These are phyloP conservation scores for Avena eriantha DNA, from an alignment of 176 grass and related monocot genomes.

Conservation along the genomic window DNA sequence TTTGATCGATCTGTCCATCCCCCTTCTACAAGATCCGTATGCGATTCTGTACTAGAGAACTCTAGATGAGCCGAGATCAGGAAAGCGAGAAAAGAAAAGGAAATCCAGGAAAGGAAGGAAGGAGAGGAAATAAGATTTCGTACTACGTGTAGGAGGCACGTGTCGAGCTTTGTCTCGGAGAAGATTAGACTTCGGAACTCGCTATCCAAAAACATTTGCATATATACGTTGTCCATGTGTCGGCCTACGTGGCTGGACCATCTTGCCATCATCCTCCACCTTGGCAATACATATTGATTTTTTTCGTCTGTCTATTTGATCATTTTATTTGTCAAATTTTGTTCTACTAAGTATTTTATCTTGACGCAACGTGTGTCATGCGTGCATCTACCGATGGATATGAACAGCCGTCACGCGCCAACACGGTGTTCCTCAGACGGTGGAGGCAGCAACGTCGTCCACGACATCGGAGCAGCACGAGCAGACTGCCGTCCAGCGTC, in stretches of 20 bases:
- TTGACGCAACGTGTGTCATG: too few relatives aligned
- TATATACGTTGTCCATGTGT: background rate
- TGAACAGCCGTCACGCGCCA: background rate
- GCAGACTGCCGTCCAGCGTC: background rate
- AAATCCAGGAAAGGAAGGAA: background rate
- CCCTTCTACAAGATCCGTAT: background rate
- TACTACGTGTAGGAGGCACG: background rate
- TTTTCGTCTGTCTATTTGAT: too few relatives aligned
- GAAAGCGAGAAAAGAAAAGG: background rate
- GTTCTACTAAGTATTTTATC: too few relatives aligned
- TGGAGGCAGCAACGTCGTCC: background rate
- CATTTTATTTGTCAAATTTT: too few relatives aligned
- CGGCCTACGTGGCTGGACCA: background rate
- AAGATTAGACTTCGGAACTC: conserved; percentile 1
- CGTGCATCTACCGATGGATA: too few relatives aligned
- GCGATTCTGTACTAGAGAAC: background rate
- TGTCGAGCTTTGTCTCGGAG: background rate
- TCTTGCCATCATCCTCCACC: conserved; percentile 2
- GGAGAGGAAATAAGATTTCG: background rate
- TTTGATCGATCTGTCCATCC: background rate
- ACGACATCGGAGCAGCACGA: background rate
- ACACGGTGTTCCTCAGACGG: background rate
- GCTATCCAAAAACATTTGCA: background rate
- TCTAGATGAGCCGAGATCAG: background rate
- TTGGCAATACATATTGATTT: background rate